Conservation (phyloP, 2,329 filamentous ascomycete species). For the Colletotrichum sp. region DNA sequence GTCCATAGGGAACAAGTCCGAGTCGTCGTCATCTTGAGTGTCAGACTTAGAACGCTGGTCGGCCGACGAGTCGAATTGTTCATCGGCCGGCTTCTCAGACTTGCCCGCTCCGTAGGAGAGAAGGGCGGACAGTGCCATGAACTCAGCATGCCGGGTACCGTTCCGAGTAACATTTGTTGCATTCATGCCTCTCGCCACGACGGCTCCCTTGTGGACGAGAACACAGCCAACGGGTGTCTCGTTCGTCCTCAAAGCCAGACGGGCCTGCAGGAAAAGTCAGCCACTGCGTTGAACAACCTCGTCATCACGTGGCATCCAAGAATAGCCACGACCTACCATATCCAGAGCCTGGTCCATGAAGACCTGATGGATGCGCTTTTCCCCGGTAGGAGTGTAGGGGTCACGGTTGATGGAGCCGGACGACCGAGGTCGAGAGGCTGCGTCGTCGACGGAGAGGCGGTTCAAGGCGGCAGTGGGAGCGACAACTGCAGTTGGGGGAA, state of each 20-base stretch:
- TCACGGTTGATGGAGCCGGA: background rate
- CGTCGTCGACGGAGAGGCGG: conserved; percentile 23
- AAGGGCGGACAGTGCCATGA: conserved; percentile 77
- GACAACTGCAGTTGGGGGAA: conserved; percentile 14
- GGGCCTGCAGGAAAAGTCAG: conserved; percentile 64
- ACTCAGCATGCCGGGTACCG: conserved; percentile 94
- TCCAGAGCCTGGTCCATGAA: conserved; percentile 88
- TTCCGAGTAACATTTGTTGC: conserved; percentile 91
- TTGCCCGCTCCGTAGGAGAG: conserved; percentile 45
- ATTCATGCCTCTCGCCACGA: conserved; percentile 94
- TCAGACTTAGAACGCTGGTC: conserved; percentile 24
- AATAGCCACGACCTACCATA: conserved; percentile 68
- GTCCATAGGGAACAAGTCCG: conserved; percentile 35
- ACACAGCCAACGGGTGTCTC: conserved; percentile 98
- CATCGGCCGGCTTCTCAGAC: background rate
- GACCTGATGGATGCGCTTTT: conserved; percentile 49
- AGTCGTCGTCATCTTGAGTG: conserved; percentile 21
- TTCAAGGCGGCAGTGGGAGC: conserved; percentile 16
- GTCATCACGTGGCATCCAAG: background rate
- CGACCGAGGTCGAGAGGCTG: background rate
- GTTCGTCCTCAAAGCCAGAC: conserved; percentile 81
- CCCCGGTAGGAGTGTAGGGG: conserved; percentile 22
- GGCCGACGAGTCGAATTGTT: conserved; percentile 3
- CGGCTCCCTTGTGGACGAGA: conserved; percentile 77
- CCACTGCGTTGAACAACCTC: background rate